phyloP scores from a whole-genome alignment of 768 basidiomycete genomes.

The Auricularia auricula-judae region DNA sequence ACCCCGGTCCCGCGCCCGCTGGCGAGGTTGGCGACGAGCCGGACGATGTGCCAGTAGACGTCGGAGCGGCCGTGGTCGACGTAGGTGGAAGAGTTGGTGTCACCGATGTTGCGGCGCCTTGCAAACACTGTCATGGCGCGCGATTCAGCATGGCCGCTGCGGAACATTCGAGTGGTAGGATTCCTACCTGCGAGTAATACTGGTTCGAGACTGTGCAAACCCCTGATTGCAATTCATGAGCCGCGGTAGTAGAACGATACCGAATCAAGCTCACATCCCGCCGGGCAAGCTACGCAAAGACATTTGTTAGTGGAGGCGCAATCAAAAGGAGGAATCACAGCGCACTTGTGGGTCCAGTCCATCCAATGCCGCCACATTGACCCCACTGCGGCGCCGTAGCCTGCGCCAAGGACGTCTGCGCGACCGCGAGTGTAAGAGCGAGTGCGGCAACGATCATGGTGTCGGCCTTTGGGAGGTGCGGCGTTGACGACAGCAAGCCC shows the following conservation, averaged over 20 bases:
- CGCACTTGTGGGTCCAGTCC: constrained; percentile 2
- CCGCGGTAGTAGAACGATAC: not conserved
- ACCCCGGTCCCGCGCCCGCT: constrained; percentile 10
- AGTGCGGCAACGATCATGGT: not conserved
- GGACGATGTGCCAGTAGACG: constrained; percentile 10
- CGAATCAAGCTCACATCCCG: not conserved
- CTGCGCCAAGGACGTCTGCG: not conserved
- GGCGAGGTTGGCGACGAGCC: constrained; percentile 10
- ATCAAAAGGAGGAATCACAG: not conserved
- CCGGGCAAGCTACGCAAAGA: not conserved
- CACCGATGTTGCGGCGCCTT: not conserved
- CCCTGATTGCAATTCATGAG: not conserved
- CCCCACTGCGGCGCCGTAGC: constrained; percentile 3
- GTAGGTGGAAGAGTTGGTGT: not conserved
- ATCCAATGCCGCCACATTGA: constrained; percentile 2
- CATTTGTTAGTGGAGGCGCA: not conserved
- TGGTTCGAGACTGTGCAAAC: not conserved
- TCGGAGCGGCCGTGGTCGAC: constrained; percentile 7
- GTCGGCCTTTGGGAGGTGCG: too few species aligned
- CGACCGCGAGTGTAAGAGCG: not conserved
- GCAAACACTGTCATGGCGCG: constrained; percentile 3
- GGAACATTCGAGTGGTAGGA: too few species aligned
- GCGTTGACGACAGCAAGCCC: too few species aligned
- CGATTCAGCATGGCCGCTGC: too few species aligned
- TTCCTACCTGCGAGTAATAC: not conserved